Evolutionary conservation across 192 early-diverging fungal species (phyloP).

Genomic region (Linnemannia elongata): DNA sequence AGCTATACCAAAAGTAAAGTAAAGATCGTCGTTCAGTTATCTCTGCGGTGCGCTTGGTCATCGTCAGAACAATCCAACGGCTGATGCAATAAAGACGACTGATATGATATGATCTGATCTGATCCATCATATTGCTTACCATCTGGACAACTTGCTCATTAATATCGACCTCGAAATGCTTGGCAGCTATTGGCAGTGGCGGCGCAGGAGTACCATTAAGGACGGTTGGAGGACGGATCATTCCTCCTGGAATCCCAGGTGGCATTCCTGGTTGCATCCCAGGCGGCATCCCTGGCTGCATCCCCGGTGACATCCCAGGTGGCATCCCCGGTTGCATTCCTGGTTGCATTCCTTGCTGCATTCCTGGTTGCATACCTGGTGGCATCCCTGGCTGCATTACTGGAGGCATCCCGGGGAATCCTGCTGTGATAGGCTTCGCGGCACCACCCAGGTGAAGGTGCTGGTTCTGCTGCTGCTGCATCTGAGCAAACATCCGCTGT

Average conservation of each 20-base stretch:
- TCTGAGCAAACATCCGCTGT: constrained; percentile 23
- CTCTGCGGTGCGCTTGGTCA: neutral
- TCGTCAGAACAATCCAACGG: neutral
- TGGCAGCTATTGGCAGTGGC: neutral
- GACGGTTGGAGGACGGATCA: neutral
- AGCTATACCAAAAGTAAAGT: constrained; percentile 11
- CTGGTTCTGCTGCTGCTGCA: constrained; percentile 28
- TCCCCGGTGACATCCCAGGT: neutral
- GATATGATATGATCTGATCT: too few relatives aligned
- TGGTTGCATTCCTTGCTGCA: neutral
- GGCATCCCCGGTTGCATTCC: neutral
- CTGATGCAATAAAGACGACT: neutral
- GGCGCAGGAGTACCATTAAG: constrained; percentile 7
- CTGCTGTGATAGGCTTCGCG: constrained; percentile 18
- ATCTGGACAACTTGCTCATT: constrained; percentile 41
- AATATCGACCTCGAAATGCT: constrained; percentile 36
- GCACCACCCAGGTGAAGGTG: constrained; percentile 24
- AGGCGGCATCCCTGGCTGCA: constrained; percentile 1
- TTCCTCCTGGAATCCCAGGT: constrained; percentile 6
- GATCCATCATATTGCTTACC: constrained; percentile 8
- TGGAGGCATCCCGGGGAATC: constrained; percentile 9
- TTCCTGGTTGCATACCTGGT: neutral
- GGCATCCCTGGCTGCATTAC: constrained; percentile 8
- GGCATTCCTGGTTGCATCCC: neutral
- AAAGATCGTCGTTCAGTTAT: neutral